Percentiles rank a stretch among this genome's conserved stretches.
Evolutionary conservation across 441 rosid genomes (phyloP).

Genomic region (Erodium moschatum): DNA sequence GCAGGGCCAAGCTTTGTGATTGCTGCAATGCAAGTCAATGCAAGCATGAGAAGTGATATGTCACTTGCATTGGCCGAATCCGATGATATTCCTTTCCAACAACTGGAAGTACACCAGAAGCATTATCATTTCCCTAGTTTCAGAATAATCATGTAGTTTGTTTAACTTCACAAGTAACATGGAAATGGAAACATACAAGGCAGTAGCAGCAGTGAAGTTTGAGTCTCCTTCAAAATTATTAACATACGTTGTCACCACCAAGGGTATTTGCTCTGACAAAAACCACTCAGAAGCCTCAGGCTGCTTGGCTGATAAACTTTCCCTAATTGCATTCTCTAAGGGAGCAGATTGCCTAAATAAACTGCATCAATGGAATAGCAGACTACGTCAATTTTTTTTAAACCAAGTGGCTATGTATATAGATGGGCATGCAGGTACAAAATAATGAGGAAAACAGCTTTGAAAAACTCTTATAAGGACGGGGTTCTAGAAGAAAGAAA

Average conservation of each 20-base stretch:
- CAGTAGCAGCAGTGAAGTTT: conserved; percentile 51
- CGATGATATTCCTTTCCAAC: conserved; percentile 39
- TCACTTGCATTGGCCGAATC: conserved; percentile 51
- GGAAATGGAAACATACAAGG: conserved; percentile 39
- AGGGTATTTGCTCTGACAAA: conserved; percentile 76
- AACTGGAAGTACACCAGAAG: conserved; percentile 37
- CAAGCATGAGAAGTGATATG: conserved; percentile 69
- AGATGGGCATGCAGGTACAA: not conserved
- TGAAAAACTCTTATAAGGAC: conserved; percentile 4
- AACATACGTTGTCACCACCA: conserved; percentile 56
- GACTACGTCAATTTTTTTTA: conserved; percentile 6
- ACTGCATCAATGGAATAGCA: conserved; percentile 40
- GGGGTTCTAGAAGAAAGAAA: not conserved
- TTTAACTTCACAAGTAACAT: conserved; percentile 20
- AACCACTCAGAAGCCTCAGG: conserved; percentile 79
- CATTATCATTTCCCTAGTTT: conserved; percentile 20
- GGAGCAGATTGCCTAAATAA: conserved; percentile 74
- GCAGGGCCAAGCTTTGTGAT: conserved; percentile 80
- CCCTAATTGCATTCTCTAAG: conserved; percentile 76
- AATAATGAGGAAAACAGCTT: not conserved
- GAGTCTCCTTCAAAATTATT: conserved; percentile 64
- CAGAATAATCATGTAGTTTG: conserved; percentile 19
- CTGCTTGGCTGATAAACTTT: conserved; percentile 64
- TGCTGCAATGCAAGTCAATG: conserved; percentile 76
- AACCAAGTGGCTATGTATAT: conserved; percentile 7